Base-by-base conservation (phyloP, 768 basidiomycete species). In the Rubroboletus pulcherrimus region DNA sequence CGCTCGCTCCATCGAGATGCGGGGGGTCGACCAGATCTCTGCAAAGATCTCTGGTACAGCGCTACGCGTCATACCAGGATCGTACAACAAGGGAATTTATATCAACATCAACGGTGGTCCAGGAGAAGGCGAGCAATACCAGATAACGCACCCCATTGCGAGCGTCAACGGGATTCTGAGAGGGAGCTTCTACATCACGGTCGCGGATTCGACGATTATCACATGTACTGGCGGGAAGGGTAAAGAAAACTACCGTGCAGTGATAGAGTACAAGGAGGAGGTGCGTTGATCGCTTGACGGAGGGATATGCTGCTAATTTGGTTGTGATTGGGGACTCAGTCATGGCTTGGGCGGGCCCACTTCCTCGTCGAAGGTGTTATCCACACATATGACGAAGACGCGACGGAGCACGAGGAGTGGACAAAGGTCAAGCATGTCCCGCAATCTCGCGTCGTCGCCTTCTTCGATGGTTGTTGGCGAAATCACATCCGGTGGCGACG, bases 191-290 rank as follows among this genome's bases (percentile, higher is more conserved):
- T 99, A 98, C 65, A 83, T 93, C 44, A 97, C 93, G 0, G 82
- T 97, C 43, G 75, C 80, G 40, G 92, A 93, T 54, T 82, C 85
- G 41, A 87, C 85, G 7, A 82, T 89, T 49, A 83, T 96, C 62
- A 93, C 91, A 33, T 93, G 91, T 69, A 78, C 78, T 19, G 88
- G 90, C 6, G 85, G 85, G 2, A 81, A 79, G 55, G 77, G 78
- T 14, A 80, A 78, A 35, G 74, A 80, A 58, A 82, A 80, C 66
- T 84, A 90, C 63, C 80, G 95, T 56, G 80, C 93, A 4, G 79
- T 98, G 61, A 83, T 97, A 54, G 92, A 95, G 65, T 98, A 96
- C 75, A 94, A 93, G 74, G 97, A 99, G 68, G 95, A 99, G 84
- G 91, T 91, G 56, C 42, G 85, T 66, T 34, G 40, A 47, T 59